phyloP scores from a whole-genome alignment of 257 asterid genomes.

The Jaltomata sinuosa region DNA sequence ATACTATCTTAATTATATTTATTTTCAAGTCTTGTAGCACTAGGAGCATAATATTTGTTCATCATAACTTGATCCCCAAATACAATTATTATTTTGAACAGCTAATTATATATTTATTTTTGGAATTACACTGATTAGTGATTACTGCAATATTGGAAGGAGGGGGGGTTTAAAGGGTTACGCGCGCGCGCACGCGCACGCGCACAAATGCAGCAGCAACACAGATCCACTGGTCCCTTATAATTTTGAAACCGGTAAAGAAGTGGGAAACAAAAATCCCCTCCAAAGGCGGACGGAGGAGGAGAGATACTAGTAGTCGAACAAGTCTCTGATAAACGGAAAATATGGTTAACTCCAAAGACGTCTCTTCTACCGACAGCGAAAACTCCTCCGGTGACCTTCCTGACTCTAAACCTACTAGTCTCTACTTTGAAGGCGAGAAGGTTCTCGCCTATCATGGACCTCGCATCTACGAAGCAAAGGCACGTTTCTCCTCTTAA shows the following conservation, averaged over 20 bases:
- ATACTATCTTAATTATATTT: background rate
- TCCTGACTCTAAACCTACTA: constrained; percentile 41
- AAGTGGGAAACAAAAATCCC: background rate
- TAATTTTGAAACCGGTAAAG: constrained; percentile 7
- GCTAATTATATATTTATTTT: too few relatives aligned
- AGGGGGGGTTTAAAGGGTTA: background rate
- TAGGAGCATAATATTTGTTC: background rate
- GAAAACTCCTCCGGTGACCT: constrained; percentile 64
- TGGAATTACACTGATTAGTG: background rate
- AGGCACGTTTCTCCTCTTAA: constrained; percentile 22
- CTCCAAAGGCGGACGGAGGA: background rate
- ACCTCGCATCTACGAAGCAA: constrained; percentile 73
- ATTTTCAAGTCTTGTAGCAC: background rate
- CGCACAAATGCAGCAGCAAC: background rate
- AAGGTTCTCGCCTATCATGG: constrained; percentile 90
- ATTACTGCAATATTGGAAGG: background rate
- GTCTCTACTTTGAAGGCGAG: constrained; percentile 69
- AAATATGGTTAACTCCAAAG: constrained; percentile 40
- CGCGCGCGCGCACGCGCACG: background rate
- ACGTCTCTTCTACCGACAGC: constrained; percentile 56
- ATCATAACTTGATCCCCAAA: background rate
- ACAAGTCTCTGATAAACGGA: background rate
- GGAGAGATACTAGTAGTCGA: background rate
- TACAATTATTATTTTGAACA: background rate
- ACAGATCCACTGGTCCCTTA: background rate